Evolutionary conservation across 768 basidiomycete genomes (phyloP).

Genomic region (Macrolepiota albuminosa): DNA sequence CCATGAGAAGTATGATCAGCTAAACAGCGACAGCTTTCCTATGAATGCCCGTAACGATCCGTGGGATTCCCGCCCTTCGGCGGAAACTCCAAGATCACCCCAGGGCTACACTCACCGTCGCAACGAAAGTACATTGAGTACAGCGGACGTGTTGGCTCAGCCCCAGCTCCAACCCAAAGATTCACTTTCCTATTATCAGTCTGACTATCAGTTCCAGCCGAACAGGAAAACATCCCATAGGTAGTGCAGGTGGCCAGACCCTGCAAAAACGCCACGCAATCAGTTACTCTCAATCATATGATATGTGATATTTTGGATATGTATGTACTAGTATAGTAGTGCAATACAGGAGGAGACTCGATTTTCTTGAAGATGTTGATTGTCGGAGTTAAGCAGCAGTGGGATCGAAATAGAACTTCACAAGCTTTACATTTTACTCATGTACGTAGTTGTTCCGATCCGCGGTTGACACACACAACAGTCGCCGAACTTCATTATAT

Average conservation of each 20-base stretch:
- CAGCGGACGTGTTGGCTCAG: slow-evolving; percentile 49
- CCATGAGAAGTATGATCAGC: slow-evolving; percentile 73
- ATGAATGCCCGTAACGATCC: slow-evolving; percentile 61
- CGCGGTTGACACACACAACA: neutral
- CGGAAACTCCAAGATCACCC: slow-evolving; percentile 24
- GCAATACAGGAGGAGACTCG: neutral
- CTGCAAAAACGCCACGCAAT: slow-evolving; percentile 3
- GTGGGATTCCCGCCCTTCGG: slow-evolving; percentile 65
- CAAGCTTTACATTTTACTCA: neutral
- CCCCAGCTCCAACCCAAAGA: slow-evolving; percentile 45
- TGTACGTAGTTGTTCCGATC: neutral
- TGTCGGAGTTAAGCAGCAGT: neutral
- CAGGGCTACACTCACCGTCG: slow-evolving; percentile 45
- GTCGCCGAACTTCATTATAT: neutral
- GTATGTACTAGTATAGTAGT: neutral
- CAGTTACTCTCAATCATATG: slow-evolving; percentile 6
- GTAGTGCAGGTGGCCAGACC: slow-evolving; percentile 7
- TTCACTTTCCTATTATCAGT: slow-evolving; percentile 25
- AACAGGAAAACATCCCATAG: slow-evolving; percentile 15
- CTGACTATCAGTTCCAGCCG: slow-evolving; percentile 20
- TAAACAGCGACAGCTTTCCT: slow-evolving; percentile 64
- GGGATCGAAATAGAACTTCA: neutral
- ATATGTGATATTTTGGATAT: neutral
- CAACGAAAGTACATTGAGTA: slow-evolving; percentile 49
- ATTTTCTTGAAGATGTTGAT: neutral